Percentiles rank a stretch among this genome's conserved stretches.
These are phyloP conservation scores for Cutaneotrichosporon dermatis DNA, from an alignment of 1,284 basidiomycete genomes.

Conservation along the genomic window DNA sequence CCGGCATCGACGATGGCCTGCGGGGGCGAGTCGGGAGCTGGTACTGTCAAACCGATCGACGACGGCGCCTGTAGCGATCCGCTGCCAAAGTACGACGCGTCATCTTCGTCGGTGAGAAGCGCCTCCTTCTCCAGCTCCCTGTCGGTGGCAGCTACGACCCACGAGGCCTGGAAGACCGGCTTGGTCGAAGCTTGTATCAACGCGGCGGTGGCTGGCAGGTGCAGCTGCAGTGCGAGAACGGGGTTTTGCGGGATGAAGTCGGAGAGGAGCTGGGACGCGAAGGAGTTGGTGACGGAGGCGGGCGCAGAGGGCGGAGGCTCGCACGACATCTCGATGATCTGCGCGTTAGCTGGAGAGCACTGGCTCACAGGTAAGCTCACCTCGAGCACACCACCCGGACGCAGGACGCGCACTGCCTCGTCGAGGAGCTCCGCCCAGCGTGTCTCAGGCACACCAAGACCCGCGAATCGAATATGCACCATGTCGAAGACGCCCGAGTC, in stretches of 20 bases:
- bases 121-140: not conserved
- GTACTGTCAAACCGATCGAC: no score
- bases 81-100: not conserved
- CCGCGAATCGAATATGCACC: conserved; percentile 46
- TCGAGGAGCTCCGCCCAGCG: conserved; percentile 43
- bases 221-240: conserved; percentile 31
- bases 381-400: conserved; percentile 45
- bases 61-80: not conserved
- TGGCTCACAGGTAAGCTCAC: conserved; percentile 10
- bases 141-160: not conserved
- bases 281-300: conserved; percentile 27
- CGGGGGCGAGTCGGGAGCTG: conserved; percentile 7
- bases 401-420: conserved; percentile 44
- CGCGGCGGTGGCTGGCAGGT: conserved; percentile 24
- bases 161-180: conserved; percentile 10
- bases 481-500: conserved; percentile 46
- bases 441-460: conserved; percentile 44
- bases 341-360: not conserved
- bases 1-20: conserved; percentile 31
- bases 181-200: conserved; percentile 2
- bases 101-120: not conserved
- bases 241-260: conserved; percentile 38
- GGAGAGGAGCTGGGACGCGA: conserved; percentile 33
- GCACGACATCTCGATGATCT: conserved; percentile 43
- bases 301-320: conserved; percentile 27